Evolutionary conservation across 2,329 filamentous ascomycete genomes (phyloP).

Genomic region (Phoma sp.): DNA sequence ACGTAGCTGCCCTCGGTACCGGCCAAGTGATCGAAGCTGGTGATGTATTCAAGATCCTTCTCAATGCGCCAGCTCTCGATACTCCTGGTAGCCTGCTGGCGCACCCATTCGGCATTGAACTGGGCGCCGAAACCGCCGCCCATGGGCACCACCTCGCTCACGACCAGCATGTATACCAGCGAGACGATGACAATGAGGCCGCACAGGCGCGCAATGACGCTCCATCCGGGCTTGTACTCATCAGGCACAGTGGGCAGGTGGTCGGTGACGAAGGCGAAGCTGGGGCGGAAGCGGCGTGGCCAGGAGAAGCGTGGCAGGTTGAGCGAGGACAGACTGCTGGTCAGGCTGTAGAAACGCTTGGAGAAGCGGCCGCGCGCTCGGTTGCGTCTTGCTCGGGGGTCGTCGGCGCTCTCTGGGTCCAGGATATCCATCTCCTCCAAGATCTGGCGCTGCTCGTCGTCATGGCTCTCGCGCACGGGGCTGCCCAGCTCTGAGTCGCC

Average conservation of each 20-base stretch:
- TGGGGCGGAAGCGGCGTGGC: slow-evolving; percentile 18
- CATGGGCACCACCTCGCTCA: slow-evolving; percentile 79
- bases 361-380: slow-evolving; percentile 53
- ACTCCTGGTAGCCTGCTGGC: slow-evolving; percentile 73
- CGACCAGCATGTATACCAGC: slow-evolving; percentile 83
- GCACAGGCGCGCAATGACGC: slow-evolving; percentile 74
- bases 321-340: slow-evolving; percentile 63
- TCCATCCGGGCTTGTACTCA: slow-evolving; percentile 60
- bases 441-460: slow-evolving; percentile 70
- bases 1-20: slow-evolving; percentile 93
- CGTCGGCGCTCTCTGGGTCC: slow-evolving; percentile 44
- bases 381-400: slow-evolving; percentile 36
- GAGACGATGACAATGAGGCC: slow-evolving; percentile 77
- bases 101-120: slow-evolving; percentile 84
- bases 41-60: slow-evolving; percentile 77
- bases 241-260: slow-evolving; percentile 54
- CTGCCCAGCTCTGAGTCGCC: slow-evolving; percentile 57
- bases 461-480: slow-evolving; percentile 60
- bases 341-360: slow-evolving; percentile 63
- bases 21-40: slow-evolving; percentile 85
- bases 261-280: slow-evolving; percentile 37
- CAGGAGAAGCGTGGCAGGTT: slow-evolving; percentile 47
- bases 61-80: slow-evolving; percentile 69
- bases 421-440: slow-evolving; percentile 72
- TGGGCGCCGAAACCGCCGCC: slow-evolving; percentile 65